Evolutionary conservation across 768 basidiomycete species (phyloP).

Genomic region (Hydnomerulius pinastri): DNA sequence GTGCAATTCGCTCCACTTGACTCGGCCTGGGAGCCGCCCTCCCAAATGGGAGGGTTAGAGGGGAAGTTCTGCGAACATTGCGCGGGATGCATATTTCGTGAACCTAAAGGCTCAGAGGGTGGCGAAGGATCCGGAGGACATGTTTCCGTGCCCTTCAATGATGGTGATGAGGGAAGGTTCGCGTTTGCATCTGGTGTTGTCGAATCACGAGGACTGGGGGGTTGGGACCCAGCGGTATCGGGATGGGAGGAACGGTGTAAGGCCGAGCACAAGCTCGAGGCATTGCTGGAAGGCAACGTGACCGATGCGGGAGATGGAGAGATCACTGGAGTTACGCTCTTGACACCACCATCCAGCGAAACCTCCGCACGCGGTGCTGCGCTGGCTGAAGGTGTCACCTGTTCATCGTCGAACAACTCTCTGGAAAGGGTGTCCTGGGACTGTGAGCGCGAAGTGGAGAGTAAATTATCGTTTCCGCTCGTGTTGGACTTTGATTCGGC

Average conservation of each 20-base stretch:
- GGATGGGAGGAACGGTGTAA: background rate
- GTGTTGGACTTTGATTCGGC: slow-evolving; percentile 6
- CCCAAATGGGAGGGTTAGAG: slow-evolving; percentile 8
- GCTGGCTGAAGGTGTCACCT: background rate
- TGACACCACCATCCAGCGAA: slow-evolving; percentile 1
- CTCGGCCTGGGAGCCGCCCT: slow-evolving; percentile 8
- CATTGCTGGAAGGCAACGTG: background rate
- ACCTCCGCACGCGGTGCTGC: slow-evolving; percentile 4
- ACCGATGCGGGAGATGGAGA: slow-evolving; percentile 1
- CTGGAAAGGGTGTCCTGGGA: slow-evolving; percentile 14
- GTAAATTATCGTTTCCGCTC: slow-evolving; percentile 12
- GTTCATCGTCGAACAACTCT: background rate
- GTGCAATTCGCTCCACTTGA: slow-evolving; percentile 7
- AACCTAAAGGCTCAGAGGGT: background rate
- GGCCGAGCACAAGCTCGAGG: slow-evolving; percentile 6
- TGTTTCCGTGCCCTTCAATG: slow-evolving; percentile 1
- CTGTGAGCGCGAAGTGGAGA: slow-evolving; percentile 23
- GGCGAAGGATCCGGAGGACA: slow-evolving; percentile 18
- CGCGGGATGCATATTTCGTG: background rate
- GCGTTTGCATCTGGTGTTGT: slow-evolving; percentile 3
- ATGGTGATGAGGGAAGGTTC: slow-evolving; percentile 5
- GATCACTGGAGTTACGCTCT: background rate
- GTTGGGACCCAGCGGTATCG: background rate
- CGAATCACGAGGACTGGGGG: background rate
- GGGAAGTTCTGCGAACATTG: background rate